Base-by-base conservation (phyloP, 208 protist species). In the Acanthamoeba royreba region DNA sequence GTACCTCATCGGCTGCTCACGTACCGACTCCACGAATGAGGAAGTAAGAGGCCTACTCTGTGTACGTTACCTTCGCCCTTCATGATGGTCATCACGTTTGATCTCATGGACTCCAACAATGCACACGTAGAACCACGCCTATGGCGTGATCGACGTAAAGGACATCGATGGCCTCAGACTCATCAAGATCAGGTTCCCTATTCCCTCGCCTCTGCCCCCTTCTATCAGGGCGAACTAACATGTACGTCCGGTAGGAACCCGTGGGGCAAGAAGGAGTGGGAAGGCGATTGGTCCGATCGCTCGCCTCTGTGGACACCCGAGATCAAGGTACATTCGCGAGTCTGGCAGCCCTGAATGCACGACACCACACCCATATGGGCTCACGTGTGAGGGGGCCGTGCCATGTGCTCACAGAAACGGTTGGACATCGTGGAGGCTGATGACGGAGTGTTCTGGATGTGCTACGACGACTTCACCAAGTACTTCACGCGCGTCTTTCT, bases 221-320 rank as follows among this genome's bases (percentile, higher is more conserved):
- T n/a, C n/a, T n/a, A n/a, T n/a, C n/a, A n/a, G n/a, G n/a, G n/a
- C n/a, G n/a, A n/a, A n/a, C n/a, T n/a, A n/a, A n/a, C n/a, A n/a
- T n/a, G n/a, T n/a, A 38, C 66, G 17, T 77, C 31, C 7, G 8
- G 8, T 25, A 85, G 91, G 45, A 93, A 93, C 33, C 91, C 91
- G 19, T 93, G 91, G 91, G 91, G 91, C 22, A 25, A 63, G 28
- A 74, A 74, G 17, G 91, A 93, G n/a, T 93, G 91, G 91, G 53
- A 85, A n/a, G 91, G 91, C 40, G 91, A 93, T 40, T 93, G 91
- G 91, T 93, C 91, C 40, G 91, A 93, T 42, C 42, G 72, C 28
- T 93, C 91, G 31, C 35, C 66, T 0, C 74, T 93, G 13, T 93
- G 91, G 91, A 93, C 66, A 0, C 15, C 33, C n/a, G 22, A 49